These are phyloP conservation scores for Podaxis sp. DNA, from an alignment of 768 basidiomycete species.

Conservation along the genomic window DNA sequence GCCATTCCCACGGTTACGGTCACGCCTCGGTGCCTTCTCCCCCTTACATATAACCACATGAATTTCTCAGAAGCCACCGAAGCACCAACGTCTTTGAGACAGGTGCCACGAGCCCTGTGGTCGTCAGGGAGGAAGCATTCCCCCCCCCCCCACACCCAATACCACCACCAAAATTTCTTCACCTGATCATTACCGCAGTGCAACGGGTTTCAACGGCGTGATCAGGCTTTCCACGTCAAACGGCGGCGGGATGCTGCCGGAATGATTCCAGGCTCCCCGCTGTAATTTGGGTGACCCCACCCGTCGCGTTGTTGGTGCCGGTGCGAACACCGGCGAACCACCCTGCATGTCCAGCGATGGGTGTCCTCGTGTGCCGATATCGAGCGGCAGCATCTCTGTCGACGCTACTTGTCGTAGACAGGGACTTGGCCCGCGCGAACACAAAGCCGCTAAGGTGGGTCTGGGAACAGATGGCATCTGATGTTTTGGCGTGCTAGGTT, in stretches of 20 bases:
- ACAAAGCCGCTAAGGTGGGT: conserved; percentile 33
- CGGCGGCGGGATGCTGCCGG: conserved; percentile 34
- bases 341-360: not conserved
- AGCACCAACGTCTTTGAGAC: not conserved
- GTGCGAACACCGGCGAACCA: conserved; percentile 11
- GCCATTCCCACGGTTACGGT: conserved; percentile 7
- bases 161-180: not conserved
- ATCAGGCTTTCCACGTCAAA: conserved; percentile 47
- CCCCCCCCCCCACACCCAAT: not conserved
- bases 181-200: conserved; percentile 20
- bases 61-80: conserved; percentile 1
- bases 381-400: not conserved
- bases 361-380: not conserved
- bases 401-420: conserved; percentile 5
- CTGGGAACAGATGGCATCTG: conserved; percentile 62
- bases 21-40: not conserved
- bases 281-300: conserved; percentile 15
- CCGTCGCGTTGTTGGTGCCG: conserved; percentile 16
- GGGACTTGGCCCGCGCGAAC: not conserved
- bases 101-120: not conserved
- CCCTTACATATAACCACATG: not conserved
- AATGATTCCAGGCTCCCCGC: conserved; percentile 61
- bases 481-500: conserved; percentile 51
- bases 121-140: not conserved
- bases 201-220: conserved; percentile 41